A percentile compares a stretch with the other conserved stretches of the same genome.
Evolutionary conservation across 2,329 filamentous ascomycete genomes (phyloP).

Genomic region (Xylariaceae sp.): DNA sequence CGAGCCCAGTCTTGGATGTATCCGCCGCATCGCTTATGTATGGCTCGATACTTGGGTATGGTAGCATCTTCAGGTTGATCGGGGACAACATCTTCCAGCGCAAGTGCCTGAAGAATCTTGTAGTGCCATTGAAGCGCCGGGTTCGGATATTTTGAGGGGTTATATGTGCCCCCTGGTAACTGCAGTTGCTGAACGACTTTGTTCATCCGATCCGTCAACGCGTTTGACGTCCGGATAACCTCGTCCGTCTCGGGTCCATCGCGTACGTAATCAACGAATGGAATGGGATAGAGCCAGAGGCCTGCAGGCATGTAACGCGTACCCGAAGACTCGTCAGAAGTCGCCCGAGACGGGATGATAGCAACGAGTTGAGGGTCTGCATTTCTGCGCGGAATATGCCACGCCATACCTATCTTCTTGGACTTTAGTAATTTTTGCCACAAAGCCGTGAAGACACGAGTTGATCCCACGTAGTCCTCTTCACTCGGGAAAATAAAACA

Average conservation of each 20-base stretch:
- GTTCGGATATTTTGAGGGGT: constrained; percentile 85
- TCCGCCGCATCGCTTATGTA: constrained; percentile 78
- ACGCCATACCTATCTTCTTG: constrained; percentile 78
- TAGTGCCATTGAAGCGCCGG: constrained; percentile 96
- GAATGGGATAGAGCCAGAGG: constrained; percentile 82
- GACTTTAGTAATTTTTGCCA: constrained; percentile 79
- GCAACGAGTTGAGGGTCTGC: constrained; percentile 75
- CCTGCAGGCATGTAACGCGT: constrained; percentile 73
- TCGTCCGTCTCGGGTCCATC: constrained; percentile 59
- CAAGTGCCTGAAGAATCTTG: constrained; percentile 83
- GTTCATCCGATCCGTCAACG: constrained; percentile 76
- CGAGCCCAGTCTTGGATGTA: constrained; percentile 74
- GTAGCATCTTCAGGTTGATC: constrained; percentile 71
- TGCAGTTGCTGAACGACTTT: constrained; percentile 79
- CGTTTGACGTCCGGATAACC: constrained; percentile 55
- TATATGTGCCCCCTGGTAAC: constrained; percentile 77
- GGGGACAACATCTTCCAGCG: constrained; percentile 85
- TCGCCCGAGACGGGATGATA: constrained; percentile 69
- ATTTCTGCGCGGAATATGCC: constrained; percentile 81
- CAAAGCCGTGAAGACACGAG: constrained; percentile 83
- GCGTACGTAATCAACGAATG: constrained; percentile 84
- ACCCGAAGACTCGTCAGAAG: constrained; percentile 57
- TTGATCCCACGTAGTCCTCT: constrained; percentile 82
- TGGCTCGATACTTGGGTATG: constrained; percentile 76
- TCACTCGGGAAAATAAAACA: constrained; percentile 94